These are phyloP conservation scores for Entamoeba histolytica DNA, from an alignment of 208 protist species.

Conservation along the genomic window DNA sequence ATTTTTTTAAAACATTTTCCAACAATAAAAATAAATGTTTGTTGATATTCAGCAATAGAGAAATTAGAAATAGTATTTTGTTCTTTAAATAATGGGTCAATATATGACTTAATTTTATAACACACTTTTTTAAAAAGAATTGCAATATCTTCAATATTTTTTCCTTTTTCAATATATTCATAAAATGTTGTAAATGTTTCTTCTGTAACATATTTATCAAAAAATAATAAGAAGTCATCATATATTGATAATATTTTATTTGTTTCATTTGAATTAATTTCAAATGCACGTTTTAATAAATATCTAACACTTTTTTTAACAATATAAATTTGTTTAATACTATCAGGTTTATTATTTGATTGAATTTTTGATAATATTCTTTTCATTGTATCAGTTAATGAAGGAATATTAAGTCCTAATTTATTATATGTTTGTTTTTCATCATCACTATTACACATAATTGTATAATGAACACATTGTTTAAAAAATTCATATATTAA, in stretches of 20 bases:
- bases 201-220: not conserved
- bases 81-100: not conserved
- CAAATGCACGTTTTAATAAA: not conserved
- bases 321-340: not conserved
- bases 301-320: not conserved
- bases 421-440: not conserved
- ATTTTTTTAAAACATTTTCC: not conserved
- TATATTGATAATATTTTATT: not conserved
- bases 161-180: not conserved
- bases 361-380: not conserved
- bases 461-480: not conserved
- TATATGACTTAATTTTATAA: not conserved
- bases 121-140: not conserved
- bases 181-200: not conserved
- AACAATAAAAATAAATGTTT: not conserved
- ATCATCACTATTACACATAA: not conserved
- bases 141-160: not conserved
- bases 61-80: not conserved
- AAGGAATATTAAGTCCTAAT: not conserved
- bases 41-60: not conserved
- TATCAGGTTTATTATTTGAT: not conserved
- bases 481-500: not conserved
- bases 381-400: not conserved
- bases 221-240: not conserved
- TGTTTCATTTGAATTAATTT: not conserved